phyloP scores from a whole-genome alignment of 2,329 filamentous ascomycete genomes.

The Phaeosphaeriaceae sp. region DNA sequence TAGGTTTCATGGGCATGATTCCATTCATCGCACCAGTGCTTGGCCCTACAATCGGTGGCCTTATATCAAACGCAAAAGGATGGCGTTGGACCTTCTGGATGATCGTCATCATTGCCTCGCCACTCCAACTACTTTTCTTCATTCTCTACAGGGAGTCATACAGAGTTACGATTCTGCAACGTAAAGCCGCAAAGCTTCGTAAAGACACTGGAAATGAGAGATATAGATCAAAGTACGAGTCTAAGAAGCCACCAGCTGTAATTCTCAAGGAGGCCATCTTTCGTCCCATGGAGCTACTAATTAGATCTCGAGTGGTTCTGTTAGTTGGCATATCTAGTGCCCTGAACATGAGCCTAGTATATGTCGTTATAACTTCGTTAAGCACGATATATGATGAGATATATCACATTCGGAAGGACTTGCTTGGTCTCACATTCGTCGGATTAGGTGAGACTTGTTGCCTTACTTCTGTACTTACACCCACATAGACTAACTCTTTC shows the following conservation, averaged over 20 bases:
- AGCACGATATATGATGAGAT: slow-evolving; percentile 46
- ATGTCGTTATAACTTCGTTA: slow-evolving; percentile 52
- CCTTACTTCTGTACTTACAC: background rate
- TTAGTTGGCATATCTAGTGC: slow-evolving; percentile 53
- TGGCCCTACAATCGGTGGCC: slow-evolving; percentile 61
- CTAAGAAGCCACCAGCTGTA: slow-evolving; percentile 15
- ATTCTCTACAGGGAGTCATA: slow-evolving; percentile 64
- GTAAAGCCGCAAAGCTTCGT: slow-evolving; percentile 20
- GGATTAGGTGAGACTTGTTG: slow-evolving; percentile 52
- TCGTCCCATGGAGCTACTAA: slow-evolving; percentile 48
- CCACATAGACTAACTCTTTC: background rate
- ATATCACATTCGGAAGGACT: slow-evolving; percentile 54
- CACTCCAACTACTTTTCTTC: slow-evolving; percentile 58
- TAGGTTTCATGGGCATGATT: slow-evolving; percentile 62
- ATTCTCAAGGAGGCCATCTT: slow-evolving; percentile 40
- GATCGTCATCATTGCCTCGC: slow-evolving; percentile 52
- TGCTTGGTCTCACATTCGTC: slow-evolving; percentile 60
- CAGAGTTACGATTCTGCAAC: slow-evolving; percentile 58
- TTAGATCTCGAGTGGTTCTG: slow-evolving; percentile 59
- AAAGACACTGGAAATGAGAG: slow-evolving; percentile 1
- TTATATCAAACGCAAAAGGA: slow-evolving; percentile 58
- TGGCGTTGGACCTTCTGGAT: slow-evolving; percentile 62
- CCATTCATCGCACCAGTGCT: slow-evolving; percentile 63
- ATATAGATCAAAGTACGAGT: slow-evolving; percentile 5
- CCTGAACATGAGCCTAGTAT: slow-evolving; percentile 50